Evolutionary conservation across 148 eudicot species (phyloP).

Genomic region (Tetragonia tetragonoides): DNA sequence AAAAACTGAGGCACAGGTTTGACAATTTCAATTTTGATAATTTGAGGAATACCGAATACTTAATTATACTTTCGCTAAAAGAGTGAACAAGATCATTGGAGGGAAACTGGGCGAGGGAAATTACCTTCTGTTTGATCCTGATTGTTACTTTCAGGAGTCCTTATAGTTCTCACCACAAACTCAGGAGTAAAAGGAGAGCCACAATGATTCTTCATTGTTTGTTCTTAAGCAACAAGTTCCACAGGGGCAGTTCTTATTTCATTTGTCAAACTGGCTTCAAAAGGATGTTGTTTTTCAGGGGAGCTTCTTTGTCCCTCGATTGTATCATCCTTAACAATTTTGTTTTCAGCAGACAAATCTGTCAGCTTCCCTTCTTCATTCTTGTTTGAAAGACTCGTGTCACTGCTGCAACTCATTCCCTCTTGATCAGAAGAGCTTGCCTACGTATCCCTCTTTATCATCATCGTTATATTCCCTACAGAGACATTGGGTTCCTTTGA

Average conservation of each 20-base stretch:
- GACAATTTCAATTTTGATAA: too few relatives aligned
- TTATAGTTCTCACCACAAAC: background rate
- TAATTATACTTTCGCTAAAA: too few relatives aligned
- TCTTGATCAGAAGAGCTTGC: background rate
- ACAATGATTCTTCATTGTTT: background rate
- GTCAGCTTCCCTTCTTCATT: constrained; percentile 12
- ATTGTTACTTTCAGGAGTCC: background rate
- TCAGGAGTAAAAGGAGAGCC: background rate
- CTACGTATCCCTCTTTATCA: background rate
- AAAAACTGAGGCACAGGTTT: too few relatives aligned
- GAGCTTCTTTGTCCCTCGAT: background rate
- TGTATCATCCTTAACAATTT: background rate
- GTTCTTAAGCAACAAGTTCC: background rate
- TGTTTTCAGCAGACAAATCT: constrained; percentile 7
- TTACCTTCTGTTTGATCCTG: too few relatives aligned
- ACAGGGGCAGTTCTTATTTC: background rate
- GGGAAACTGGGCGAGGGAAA: too few relatives aligned
- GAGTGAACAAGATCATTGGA: too few relatives aligned
- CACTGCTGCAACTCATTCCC: background rate
- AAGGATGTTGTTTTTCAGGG: background rate
- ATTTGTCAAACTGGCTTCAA: background rate
- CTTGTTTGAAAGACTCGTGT: background rate
- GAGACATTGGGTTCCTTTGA: background rate
- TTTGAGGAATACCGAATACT: too few relatives aligned
- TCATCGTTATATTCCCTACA: constrained; percentile 2